Percentiles rank a stretch among this genome's conserved stretches.
phyloP scores from a whole-genome alignment of 2,329 filamentous ascomycete species.

The Incumbomyces delicatus region DNA sequence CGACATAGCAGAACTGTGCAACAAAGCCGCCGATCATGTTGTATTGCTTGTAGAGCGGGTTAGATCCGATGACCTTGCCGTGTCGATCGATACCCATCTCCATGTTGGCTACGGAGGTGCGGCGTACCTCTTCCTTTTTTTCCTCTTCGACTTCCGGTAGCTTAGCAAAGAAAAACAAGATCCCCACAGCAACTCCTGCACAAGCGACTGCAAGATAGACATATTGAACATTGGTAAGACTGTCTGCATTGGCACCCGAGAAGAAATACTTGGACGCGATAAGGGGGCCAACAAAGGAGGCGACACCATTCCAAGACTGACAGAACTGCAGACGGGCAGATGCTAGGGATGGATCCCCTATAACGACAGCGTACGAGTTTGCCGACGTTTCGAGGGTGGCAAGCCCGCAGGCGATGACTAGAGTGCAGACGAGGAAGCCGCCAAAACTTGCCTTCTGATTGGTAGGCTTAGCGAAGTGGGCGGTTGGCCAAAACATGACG shows the following conservation, averaged over 20 bases:
- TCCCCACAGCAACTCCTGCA: constrained; percentile 48
- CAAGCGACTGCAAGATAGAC: constrained; percentile 54
- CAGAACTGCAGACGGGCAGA: constrained; percentile 52
- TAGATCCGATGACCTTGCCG: no score
- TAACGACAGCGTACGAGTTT: constrained; percentile 54
- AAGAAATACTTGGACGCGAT: constrained; percentile 52
- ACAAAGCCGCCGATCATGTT: constrained; percentile 47
- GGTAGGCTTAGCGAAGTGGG: no score
- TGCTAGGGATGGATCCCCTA: constrained; percentile 50
- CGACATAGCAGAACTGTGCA: constrained; percentile 52
- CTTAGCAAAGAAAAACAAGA: constrained; percentile 52
- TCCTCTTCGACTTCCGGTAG: constrained; percentile 53
- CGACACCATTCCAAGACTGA: constrained; percentile 52
- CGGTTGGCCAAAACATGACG: constrained; percentile 52
- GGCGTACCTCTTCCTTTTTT: constrained; percentile 47
- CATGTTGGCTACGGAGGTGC: constrained; percentile 27
- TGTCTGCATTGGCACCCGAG: constrained; percentile 35
- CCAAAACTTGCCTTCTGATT: no score
- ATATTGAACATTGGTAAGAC: constrained; percentile 54
- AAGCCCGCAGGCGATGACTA: constrained; percentile 52
- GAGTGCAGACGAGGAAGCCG: constrained; percentile 52
- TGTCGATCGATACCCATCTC: constrained; percentile 41
- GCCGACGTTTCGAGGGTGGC: constrained; percentile 51
- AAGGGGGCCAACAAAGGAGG: constrained; percentile 49
- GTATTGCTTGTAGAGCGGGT: constrained; percentile 33